These are phyloP conservation scores for Acanthamoeba rhysodes DNA, from an alignment of 208 protist species.

Conservation along the genomic window DNA sequence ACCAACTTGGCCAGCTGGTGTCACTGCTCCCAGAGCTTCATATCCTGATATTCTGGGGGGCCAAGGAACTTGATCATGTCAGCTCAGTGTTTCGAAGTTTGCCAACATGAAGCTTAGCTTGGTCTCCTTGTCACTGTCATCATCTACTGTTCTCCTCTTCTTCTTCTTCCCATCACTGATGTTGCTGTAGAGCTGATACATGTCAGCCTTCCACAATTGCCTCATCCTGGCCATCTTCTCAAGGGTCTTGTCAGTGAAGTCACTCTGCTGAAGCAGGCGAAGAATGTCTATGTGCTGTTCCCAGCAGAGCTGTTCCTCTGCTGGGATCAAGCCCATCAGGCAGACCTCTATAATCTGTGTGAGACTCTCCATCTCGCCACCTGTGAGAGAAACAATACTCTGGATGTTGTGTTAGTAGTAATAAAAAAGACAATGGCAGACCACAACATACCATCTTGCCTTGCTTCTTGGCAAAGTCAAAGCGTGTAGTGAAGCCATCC, in stretches of 20 bases:
- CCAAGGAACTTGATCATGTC: neutral
- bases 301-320: neutral
- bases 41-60: neutral
- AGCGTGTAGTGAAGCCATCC: neutral
- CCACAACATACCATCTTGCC: neutral
- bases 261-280: neutral
- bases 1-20: neutral
- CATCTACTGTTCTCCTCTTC: too few relatives aligned
- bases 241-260: too few relatives aligned
- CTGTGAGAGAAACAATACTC: neutral
- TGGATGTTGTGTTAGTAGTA: neutral
- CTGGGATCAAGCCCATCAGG: neutral
- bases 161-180: too few relatives aligned
- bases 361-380: neutral
- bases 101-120: neutral
- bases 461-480: neutral
- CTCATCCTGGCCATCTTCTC: too few relatives aligned
- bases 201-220: too few relatives aligned
- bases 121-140: too few relatives aligned
- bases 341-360: neutral
- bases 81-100: neutral
- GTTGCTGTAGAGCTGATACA: too few relatives aligned
- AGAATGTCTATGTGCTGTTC: neutral
- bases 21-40: neutral
- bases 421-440: too few relatives aligned